Evolutionary conservation across 2,329 filamentous ascomycete genomes (phyloP), one percentile per base, ranked within the genome.

Genomic region (Davidsoniella virescens): DNA sequence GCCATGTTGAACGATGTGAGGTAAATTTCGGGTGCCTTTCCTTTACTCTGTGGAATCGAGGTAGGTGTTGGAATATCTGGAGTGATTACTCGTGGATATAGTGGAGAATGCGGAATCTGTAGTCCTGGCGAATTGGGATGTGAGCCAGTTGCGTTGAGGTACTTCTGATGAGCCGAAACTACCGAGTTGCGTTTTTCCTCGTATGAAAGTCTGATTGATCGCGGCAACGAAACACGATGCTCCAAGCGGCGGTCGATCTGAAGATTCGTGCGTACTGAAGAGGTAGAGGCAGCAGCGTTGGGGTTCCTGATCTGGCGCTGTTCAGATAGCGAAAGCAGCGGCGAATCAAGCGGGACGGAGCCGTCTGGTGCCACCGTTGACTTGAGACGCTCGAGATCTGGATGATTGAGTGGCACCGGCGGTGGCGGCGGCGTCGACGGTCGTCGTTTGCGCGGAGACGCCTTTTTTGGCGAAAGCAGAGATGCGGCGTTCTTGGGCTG

Each of bases 361-460:
- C 61, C 63, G 47, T 49, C 47, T 5, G 43, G 60, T 49, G 70
- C 66, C 45, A 60, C 55, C 2, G 63, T 58, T 57, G 64, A 56
- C 53, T 61, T 58, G 12, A 61, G 63, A 25, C 62, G 55, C 55
- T 67, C 63, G 47, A 71, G 62, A 20, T 62, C 57, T 7, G 70
- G 70, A 49, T 72, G 68, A 14, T 63, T 61, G 33, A 77, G 64
- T 12, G 71, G 72, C 7, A 77, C 61, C 5, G 70, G 57, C 9
- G 74, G 73, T 37, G 70, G 71, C 5, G 70, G 70, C 14, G 75
- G 74, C 14, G 71, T 71, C 12, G 73, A 77, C 14, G 67, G 67
- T 23, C 71, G 71, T 51, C 73, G 69, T 54, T 60, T 65, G 50
- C 67, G 64, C 41, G 57, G 48, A 20, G 48, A 51, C 10, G 52